Conservation (phyloP, 169 alveolate species). For the Cryptosporidium muris region DNA sequence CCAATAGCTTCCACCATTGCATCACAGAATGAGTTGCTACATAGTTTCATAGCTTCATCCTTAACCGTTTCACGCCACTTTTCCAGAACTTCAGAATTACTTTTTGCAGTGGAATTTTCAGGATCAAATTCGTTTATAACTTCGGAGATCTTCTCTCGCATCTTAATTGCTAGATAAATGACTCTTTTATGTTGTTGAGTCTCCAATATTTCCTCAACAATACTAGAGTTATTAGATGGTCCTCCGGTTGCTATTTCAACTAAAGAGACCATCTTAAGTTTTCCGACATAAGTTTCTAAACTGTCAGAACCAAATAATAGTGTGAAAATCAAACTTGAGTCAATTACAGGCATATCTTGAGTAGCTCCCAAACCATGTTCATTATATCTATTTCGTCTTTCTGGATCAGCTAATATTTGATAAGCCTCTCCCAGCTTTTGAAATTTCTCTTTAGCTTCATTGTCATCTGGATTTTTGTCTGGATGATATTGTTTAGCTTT, state of each 20-base stretch:
- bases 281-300: conserved; percentile 88
- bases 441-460: conserved; percentile 86
- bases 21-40: conserved; percentile 85
- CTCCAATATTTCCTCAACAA: conserved; percentile 33
- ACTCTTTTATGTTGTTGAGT: conserved; percentile 81
- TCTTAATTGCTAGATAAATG: conserved; percentile 82
- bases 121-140: conserved; percentile 51
- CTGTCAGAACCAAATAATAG: conserved; percentile 89
- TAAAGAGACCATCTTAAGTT: conserved; percentile 83
- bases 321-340: conserved; percentile 84
- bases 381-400: conserved; percentile 90
- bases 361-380: conserved; percentile 90
- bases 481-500: conserved; percentile 92
- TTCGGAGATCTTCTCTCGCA: conserved; percentile 73
- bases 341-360: conserved; percentile 88
- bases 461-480: conserved; percentile 91
- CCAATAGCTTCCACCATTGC: conserved; percentile 88
- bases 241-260: conserved; percentile 78
- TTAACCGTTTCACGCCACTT: conserved; percentile 78
- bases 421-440: conserved; percentile 80
- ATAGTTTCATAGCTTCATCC: conserved; percentile 79
- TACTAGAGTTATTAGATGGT: neutral
- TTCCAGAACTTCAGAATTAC: conserved; percentile 64
- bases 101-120: conserved; percentile 47
- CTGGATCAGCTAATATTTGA: conserved; percentile 93